Evolutionary conservation across 2,329 filamentous ascomycete genomes (phyloP).

Genomic region (Aspergillus japonicus): DNA sequence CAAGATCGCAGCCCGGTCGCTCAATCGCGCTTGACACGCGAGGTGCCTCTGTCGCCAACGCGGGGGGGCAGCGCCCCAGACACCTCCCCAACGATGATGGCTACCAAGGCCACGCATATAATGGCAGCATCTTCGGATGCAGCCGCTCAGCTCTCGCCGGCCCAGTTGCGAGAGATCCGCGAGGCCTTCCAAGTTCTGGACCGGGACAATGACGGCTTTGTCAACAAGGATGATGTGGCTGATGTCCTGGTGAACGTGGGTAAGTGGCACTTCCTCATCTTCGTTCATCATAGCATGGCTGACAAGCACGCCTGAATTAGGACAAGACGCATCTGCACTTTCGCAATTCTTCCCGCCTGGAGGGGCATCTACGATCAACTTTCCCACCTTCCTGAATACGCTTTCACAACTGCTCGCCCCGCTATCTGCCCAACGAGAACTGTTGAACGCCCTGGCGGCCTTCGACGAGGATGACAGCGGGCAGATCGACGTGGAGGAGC

Average conservation of each 20-base stretch:
- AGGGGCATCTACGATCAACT: slow-evolving; percentile 69
- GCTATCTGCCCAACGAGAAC: slow-evolving; percentile 74
- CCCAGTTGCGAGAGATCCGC: slow-evolving; percentile 81
- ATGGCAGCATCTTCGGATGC: slow-evolving; percentile 31
- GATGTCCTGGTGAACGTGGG: slow-evolving; percentile 86
- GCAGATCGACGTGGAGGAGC: slow-evolving; percentile 78
- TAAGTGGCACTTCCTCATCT: slow-evolving; percentile 35
- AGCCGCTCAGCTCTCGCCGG: slow-evolving; percentile 62
- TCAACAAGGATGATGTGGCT: slow-evolving; percentile 78
- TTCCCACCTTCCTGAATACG: slow-evolving; percentile 82
- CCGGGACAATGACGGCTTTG: slow-evolving; percentile 77
- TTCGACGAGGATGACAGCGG: slow-evolving; percentile 96
- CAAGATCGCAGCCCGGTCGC: slow-evolving; percentile 31
- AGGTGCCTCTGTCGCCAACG: slow-evolving; percentile 42
- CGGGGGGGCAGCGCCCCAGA: slow-evolving; percentile 31
- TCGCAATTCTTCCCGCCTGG: slow-evolving; percentile 78
- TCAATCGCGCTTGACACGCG: slow-evolving; percentile 37
- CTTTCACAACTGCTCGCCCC: slow-evolving; percentile 71
- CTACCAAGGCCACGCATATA: slow-evolving; percentile 24
- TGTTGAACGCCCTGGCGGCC: slow-evolving; percentile 86
- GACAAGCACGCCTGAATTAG: slow-evolving; percentile 42
- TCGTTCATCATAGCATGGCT: neutral
- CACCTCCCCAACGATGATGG: slow-evolving; percentile 30
- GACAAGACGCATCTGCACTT: slow-evolving; percentile 74
- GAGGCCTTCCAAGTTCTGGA: slow-evolving; percentile 95